phyloP scores from a whole-genome alignment of 2,329 filamentous ascomycete genomes.

The Verticillium zaregamsianum region DNA sequence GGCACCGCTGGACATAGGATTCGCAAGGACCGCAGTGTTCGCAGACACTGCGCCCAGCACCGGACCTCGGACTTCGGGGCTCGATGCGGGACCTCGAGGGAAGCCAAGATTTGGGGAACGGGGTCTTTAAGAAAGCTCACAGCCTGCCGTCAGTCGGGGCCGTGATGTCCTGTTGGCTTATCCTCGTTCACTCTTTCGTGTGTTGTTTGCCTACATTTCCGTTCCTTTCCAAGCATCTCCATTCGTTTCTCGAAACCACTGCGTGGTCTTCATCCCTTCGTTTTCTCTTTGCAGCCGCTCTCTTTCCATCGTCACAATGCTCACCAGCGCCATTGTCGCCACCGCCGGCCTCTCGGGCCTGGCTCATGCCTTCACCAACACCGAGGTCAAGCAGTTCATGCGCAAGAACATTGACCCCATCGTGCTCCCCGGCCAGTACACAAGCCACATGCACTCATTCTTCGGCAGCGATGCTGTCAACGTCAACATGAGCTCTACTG shows the following conservation, averaged over 20 bases:
- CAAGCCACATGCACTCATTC: slow-evolving; percentile 28
- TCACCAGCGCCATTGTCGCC: slow-evolving; percentile 24
- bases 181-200: neutral
- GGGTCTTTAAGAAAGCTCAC: neutral
- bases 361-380: slow-evolving; percentile 17
- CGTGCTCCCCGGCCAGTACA: slow-evolving; percentile 24
- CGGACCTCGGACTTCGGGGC: neutral
- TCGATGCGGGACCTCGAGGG: neutral
- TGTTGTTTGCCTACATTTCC: neutral
- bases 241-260: neutral
- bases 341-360: slow-evolving; percentile 2
- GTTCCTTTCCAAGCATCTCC: neutral
- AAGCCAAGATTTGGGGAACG: neutral
- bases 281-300: neutral
- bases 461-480: slow-evolving; percentile 28
- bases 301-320: slow-evolving; percentile 11
- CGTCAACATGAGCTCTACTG: slow-evolving; percentile 19
- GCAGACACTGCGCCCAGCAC: neutral
- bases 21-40: neutral
- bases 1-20: neutral
- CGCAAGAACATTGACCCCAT: slow-evolving; percentile 28
- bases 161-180: slow-evolving; percentile 1
- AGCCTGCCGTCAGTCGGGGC: too few relatives aligned
- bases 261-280: neutral
- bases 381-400: slow-evolving; percentile 20